phyloP scores from a whole-genome alignment of 2,329 filamentous ascomycete genomes.

The Domatiomyces catenatus region DNA sequence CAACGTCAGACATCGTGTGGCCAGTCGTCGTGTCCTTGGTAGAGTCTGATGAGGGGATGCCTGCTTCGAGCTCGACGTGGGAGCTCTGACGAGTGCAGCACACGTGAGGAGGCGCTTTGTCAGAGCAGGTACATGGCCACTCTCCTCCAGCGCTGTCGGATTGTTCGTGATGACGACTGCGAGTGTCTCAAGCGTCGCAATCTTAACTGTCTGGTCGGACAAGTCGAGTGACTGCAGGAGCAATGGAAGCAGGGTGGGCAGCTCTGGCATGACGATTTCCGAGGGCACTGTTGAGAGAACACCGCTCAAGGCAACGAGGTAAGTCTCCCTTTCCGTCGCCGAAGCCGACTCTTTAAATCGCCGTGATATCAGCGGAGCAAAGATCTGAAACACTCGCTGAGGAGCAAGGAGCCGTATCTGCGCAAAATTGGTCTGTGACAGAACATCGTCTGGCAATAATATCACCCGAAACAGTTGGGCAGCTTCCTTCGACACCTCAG shows the following conservation, averaged over 20 bases:
- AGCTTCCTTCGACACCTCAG: slow-evolving; percentile 34
- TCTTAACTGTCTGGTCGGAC: slow-evolving; percentile 36
- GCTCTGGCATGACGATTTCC: slow-evolving; percentile 42
- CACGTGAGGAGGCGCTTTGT: slow-evolving; percentile 41
- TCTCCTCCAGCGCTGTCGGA: slow-evolving; percentile 34
- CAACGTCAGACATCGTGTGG: slow-evolving; percentile 13
- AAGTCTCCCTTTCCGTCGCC: slow-evolving; percentile 38
- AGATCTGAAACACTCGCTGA: slow-evolving; percentile 47
- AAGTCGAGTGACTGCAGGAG: slow-evolving; percentile 50
- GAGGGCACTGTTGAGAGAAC: slow-evolving; percentile 46
- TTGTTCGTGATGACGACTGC: slow-evolving; percentile 43
- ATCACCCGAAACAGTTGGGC: slow-evolving; percentile 45
- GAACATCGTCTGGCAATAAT: slow-evolving; percentile 44
- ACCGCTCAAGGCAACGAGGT: slow-evolving; percentile 48
- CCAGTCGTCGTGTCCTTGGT: slow-evolving; percentile 13
- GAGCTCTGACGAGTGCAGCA: slow-evolving; percentile 19
- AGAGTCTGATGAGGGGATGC: slow-evolving; percentile 6
- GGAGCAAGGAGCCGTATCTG: slow-evolving; percentile 46
- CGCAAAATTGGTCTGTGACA: slow-evolving; percentile 46
- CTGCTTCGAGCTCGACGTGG: slow-evolving; percentile 7
- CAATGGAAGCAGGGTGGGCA: slow-evolving; percentile 42
- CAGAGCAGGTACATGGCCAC: slow-evolving; percentile 42
- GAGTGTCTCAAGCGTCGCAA: slow-evolving; percentile 45
- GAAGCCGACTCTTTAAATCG: slow-evolving; percentile 33
- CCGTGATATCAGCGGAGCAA: slow-evolving; percentile 41